phyloP scores from a whole-genome alignment of 805 yeast genomes.

The Barnettozyma populi region DNA sequence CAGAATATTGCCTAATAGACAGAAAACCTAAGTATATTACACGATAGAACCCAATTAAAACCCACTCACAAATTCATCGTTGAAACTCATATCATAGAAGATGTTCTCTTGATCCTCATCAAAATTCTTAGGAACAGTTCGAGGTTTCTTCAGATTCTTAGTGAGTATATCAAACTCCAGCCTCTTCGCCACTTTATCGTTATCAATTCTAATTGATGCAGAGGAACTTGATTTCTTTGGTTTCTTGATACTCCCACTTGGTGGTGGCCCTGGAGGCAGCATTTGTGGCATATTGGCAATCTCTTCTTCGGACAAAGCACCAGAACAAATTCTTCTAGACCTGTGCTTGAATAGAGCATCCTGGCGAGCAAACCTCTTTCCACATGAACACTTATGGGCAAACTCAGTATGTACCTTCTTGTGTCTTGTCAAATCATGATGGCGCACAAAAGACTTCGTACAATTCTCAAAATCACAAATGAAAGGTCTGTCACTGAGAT shows the following conservation, averaged over 20 bases:
- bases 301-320: conserved; percentile 38
- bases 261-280: neutral
- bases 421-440: conserved; percentile 90
- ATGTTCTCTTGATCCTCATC: conserved; percentile 5
- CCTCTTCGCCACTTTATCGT: conserved; percentile 9
- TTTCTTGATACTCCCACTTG: conserved; percentile 14
- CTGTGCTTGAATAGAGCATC: conserved; percentile 18
- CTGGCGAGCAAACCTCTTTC: conserved; percentile 88
- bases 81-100: conserved; percentile 3
- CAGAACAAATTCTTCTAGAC: conserved; percentile 72
- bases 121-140: neutral
- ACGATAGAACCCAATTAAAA: neutral
- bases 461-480: conserved; percentile 61
- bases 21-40: neutral
- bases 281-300: neutral
- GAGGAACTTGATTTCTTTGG: conserved; percentile 10
- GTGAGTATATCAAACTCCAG: conserved; percentile 9
- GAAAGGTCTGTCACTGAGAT: conserved; percentile 90
- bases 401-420: conserved; percentile 78
- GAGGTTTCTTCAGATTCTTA: neutral
- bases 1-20: neutral
- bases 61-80: neutral
- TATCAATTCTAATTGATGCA: neutral
- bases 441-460: conserved; percentile 84
- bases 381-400: conserved; percentile 78